Base-by-base conservation (phyloP, 2,329 filamentous ascomycete genomes). In the Exophiala calicioides region DNA sequence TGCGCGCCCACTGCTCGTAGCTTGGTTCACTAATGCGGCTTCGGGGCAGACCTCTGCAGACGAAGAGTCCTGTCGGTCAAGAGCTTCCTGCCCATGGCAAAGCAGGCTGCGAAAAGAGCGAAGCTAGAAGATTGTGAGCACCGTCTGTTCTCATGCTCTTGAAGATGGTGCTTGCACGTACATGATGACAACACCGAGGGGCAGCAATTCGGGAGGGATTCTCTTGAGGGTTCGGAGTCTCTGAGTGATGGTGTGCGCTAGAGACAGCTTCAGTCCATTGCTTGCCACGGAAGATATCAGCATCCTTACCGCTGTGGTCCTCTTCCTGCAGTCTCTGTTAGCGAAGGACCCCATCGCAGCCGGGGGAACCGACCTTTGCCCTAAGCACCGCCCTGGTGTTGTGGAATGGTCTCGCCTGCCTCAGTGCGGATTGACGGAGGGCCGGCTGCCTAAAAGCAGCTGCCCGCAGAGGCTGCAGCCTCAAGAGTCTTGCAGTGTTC, bases 171-270 rank as follows among this genome's bases (percentile, higher is more conserved):
- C 33, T 38, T 46, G 16, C 26, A 70, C 88, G 68, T 90, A 91
- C 75, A 77, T 81, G 65, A 97, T 84, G 72, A 97, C 93, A 61
- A 93, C 74, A 70, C 86, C 90, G 62, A 98, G 85, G 65, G 93
- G 93, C 62, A 90, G 82, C 80, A 98, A 80, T 80, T 98, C 93
- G 61, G 89, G 83, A 60, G 93, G 93, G 66, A 97, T 86, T 74
- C 84, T 84, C 80, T 86, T 90, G 66, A 96, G 79, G 68, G 83
- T 85, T 69, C 90, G 87, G 64, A 98, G 79, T 69, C 91, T 88
- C 78, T 97, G 93, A 59, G 91, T 95, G 72, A 97, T 83, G 64
- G 91, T 96, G 77, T 97, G 93, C 68, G 89, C 93, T 98, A 56
- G 46, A 53, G 38, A 18, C 37, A 55, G 66, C 52, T 63, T 59